phyloP scores from a whole-genome alignment of 495 filamentous ascomycete genomes.

The Alectoria sarmentosa region DNA sequence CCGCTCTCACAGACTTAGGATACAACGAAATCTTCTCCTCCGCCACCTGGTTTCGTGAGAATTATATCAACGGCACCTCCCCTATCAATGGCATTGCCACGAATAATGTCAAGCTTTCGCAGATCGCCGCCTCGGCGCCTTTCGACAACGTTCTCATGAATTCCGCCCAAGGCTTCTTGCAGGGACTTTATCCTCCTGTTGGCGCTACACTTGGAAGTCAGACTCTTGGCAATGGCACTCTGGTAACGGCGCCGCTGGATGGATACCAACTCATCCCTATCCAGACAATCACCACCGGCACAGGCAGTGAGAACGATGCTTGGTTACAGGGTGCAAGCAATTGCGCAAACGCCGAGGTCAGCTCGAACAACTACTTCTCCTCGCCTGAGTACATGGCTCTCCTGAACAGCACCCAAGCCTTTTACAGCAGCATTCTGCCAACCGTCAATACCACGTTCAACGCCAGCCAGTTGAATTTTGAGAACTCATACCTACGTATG shows the following conservation, averaged over 20 bases:
- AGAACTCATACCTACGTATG: constrained; percentile 62
- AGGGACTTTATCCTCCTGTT: constrained; percentile 56
- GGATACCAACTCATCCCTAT: constrained; percentile 59
- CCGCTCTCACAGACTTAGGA: constrained; percentile 52
- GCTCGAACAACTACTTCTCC: constrained; percentile 66
- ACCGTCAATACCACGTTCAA: constrained; percentile 54
- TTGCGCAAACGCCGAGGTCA: constrained; percentile 55
- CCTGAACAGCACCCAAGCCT: constrained; percentile 47
- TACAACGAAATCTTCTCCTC: constrained; percentile 54
- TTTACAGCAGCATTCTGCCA: constrained; percentile 58
- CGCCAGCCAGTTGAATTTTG: constrained; percentile 48
- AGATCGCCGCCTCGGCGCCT: constrained; percentile 52
- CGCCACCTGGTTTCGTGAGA: constrained; percentile 54
- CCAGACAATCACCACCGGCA: constrained; percentile 33
- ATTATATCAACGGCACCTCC: constrained; percentile 41
- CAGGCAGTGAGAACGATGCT: constrained; percentile 45
- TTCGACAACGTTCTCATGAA: constrained; percentile 56
- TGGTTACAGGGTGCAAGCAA: constrained; percentile 53
- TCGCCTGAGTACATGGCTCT: constrained; percentile 50
- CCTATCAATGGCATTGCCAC: constrained; percentile 38
- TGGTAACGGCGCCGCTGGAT: constrained; percentile 45
- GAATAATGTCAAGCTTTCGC: constrained; percentile 49
- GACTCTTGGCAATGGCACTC: constrained; percentile 47
- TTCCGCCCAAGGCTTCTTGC: constrained; percentile 50
- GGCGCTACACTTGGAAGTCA: constrained; percentile 31